Evolutionary conservation across 2,329 filamentous ascomycete genomes (phyloP), one percentile per base, ranked within the genome.

Genomic region (Nemania sp.): DNA sequence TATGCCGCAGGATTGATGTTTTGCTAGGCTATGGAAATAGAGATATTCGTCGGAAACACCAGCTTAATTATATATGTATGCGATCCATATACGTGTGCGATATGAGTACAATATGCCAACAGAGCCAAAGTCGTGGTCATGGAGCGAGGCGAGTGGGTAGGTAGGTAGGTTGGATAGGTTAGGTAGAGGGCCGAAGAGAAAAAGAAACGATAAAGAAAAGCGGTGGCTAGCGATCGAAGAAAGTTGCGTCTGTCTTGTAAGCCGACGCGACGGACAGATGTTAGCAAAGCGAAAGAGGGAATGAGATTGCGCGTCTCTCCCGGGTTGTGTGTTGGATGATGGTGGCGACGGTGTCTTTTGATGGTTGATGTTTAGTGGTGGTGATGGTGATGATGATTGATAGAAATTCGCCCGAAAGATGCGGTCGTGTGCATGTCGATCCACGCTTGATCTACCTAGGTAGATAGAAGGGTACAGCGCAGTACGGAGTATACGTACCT

Each of bases 381-480:
- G 47, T 51, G 55, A 32, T 54, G 38, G 22, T 57, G n/a, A n/a
- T n/a, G n/a, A n/a, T n/a, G n/a, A 35, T 24, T 62, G 35, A 27
- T 22, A 49, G 56, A 65, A 65, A 59, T 59, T 60, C 62, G 27
- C n/a, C n/a, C 10, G 47, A 27, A 27, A 53, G 49, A 41, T 38
- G 47, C 49, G 38, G 35, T 55, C 43, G 57, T 55, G 63, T 55
- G 41, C 43, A 60, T 59, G 62, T 60, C 49, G 62, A 64, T 64
- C 62, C 13, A 35, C 47, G 10, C 29, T 26, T 15, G 24, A 32
- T 27, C 27, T 47, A 20, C 15, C 8, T 32, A 57, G 53, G n/a
- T n/a, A n/a, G n/a, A n/a, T n/a, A n/a, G n/a, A n/a, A n/a, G n/a
- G n/a, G n/a, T n/a, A n/a, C n/a, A n/a, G n/a, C n/a, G n/a, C n/a